These are phyloP conservation scores for Colletotrichum acutatum DNA, from an alignment of 2,329 filamentous ascomycete genomes.

Conservation along the genomic window DNA sequence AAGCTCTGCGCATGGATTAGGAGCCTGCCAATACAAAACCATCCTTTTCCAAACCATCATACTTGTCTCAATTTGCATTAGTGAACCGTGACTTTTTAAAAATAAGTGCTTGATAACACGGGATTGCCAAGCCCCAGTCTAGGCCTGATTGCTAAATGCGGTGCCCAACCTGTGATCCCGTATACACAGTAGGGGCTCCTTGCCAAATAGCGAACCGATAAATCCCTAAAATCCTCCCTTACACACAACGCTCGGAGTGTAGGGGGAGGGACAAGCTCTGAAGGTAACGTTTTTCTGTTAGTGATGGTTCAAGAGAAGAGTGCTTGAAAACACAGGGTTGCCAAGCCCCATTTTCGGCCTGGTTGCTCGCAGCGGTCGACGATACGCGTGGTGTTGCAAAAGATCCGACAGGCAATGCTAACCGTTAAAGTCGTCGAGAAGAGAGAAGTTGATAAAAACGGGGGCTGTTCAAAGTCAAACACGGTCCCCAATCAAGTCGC, in stretches of 20 bases:
- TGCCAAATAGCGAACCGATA: neutral
- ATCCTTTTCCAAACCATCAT: slow-evolving; percentile 6
- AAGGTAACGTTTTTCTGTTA: no score
- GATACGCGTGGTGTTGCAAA: no score
- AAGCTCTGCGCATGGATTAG: slow-evolving; percentile 33
- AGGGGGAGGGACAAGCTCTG: no score
- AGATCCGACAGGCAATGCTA: no score
- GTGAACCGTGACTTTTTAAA: neutral
- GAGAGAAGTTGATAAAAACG: no score
- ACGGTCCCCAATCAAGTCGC: neutral
- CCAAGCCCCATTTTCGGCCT: neutral
- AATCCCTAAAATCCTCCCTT: neutral
- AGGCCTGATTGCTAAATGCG: neutral
- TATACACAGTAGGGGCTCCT: neutral
- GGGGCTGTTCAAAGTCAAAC: no score
- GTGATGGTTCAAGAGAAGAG: neutral
- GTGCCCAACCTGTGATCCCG: neutral
- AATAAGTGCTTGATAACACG: neutral
- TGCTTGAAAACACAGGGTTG: neutral
- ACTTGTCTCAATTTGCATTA: neutral
- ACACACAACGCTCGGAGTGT: neutral
- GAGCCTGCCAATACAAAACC: slow-evolving; percentile 25
- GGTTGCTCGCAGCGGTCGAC: neutral
- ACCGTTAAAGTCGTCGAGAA: no score
- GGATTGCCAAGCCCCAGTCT: neutral